Evolutionary conservation across 176 grass and related monocot species (phyloP).

Genomic region (Oryza australiensis): DNA sequence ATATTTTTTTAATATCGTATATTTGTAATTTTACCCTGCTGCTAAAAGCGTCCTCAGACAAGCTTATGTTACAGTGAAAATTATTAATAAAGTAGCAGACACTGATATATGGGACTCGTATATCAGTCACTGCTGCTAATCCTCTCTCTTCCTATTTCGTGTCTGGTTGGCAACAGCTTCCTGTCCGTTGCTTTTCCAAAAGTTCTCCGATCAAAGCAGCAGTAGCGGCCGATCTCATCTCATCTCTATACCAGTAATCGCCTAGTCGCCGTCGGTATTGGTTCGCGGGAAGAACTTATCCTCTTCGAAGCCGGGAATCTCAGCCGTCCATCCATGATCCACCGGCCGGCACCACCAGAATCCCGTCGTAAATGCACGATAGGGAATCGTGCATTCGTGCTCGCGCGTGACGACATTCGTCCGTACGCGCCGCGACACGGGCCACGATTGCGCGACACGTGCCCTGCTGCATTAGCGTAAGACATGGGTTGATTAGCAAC

Average conservation of each 20-base stretch:
- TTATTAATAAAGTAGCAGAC: too few species aligned
- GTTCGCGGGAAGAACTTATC: not conserved
- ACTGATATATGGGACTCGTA: too few species aligned
- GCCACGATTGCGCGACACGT: not conserved
- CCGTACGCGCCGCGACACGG: not conserved
- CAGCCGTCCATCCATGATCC: not conserved
- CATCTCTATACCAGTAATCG: not conserved
- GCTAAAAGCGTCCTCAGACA: not conserved
- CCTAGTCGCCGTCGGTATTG: not conserved
- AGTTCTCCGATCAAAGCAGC: not conserved
- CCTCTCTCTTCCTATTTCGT: too few species aligned
- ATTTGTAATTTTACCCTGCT: not conserved
- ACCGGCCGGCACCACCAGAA: not conserved
- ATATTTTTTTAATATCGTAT: too few species aligned
- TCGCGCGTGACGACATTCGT: not conserved
- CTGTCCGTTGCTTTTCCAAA: slow-evolving; percentile 30
- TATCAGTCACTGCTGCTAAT: too few species aligned
- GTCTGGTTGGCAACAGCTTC: not conserved
- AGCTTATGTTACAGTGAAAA: too few species aligned
- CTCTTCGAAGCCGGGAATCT: not conserved
- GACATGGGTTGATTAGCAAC: not conserved
- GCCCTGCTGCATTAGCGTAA: not conserved
- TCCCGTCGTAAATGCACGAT: not conserved
- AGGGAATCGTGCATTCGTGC: slow-evolving; percentile 7
- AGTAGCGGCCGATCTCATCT: not conserved